These are phyloP conservation scores for Triangularia verruculosa DNA, from an alignment of 2,329 filamentous ascomycete genomes.

Conservation along the genomic window DNA sequence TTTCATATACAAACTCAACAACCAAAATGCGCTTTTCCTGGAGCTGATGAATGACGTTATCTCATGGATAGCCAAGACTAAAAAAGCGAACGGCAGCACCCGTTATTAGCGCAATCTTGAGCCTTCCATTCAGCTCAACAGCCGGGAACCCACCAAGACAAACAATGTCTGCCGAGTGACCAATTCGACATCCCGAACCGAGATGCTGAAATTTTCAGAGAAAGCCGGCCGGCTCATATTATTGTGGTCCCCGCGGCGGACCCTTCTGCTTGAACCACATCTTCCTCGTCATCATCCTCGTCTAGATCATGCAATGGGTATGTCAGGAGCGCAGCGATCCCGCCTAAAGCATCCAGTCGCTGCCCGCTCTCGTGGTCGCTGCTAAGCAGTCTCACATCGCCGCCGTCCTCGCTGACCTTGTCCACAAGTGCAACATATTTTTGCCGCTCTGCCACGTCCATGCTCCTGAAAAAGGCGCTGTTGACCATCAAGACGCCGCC, in stretches of 20 bases:
- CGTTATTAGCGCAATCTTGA: not conserved
- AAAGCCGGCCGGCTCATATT: slow-evolving; percentile 30
- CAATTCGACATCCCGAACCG: not conserved
- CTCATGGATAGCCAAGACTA: not conserved
- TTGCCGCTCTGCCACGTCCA: slow-evolving; percentile 72
- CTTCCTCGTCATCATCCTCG: slow-evolving; percentile 56
- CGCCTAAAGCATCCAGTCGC: slow-evolving; percentile 76
- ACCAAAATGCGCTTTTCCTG: not conserved
- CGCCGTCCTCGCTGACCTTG: slow-evolving; percentile 79
- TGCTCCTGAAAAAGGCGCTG: slow-evolving; percentile 80
- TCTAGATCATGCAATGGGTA: slow-evolving; percentile 83
- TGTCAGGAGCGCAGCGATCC: slow-evolving; percentile 85
- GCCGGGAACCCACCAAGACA: not conserved
- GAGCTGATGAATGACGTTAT: not conserved
- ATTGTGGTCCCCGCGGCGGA: slow-evolving; percentile 23
- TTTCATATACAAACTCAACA: no score
- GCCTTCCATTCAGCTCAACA: not conserved
- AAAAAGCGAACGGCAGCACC: not conserved
- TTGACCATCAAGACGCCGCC: slow-evolving; percentile 84
- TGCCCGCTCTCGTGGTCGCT: slow-evolving; percentile 92
- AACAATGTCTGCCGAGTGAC: not conserved
- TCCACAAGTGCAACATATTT: slow-evolving; percentile 85
- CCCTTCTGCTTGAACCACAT: slow-evolving; percentile 13
- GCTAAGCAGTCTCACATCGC: slow-evolving; percentile 84
- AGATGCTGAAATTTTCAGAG: no score